Base-by-base conservation (phyloP, 2,329 filamentous ascomycete genomes). In the Phaeosphaeria sp. region DNA sequence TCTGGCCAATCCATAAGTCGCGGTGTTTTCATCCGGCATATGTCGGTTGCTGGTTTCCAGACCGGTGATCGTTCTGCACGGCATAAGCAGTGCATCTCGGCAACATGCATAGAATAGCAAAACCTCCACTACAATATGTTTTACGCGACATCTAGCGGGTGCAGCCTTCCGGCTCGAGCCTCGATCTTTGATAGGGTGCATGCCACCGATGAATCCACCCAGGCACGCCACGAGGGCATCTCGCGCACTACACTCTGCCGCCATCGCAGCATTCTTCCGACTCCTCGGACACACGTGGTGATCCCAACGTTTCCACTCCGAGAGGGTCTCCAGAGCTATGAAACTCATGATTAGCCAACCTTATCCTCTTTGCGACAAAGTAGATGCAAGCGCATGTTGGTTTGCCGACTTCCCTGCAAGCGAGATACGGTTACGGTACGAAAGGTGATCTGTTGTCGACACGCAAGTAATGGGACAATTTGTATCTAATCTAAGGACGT, bases 51-150 rank as follows among this genome's bases (percentile, higher is more conserved):
- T 20, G 20, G 18, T 39, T 49, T 49, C 30, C 47, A 21, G 47
- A 30, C n/a, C 27, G 40, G 11, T 17, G 24, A 43, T 24, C 24
- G 22, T 33, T 18, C 50, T 53, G 43, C 50, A 46, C 30, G 27
- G 39, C 30, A 39, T 47, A 44, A 45, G 43, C 42, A 45, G 6
- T 46, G 25, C 20, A 39, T 25, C 25, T 47, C 42, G 42, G 50
- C 50, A 53, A 18, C 43, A 46, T 53, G 50, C 50, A 53, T 53
- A 46, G 20, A 46, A 46, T 33, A 27, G 24, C 25, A 36, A 44
- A 22, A 25, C 9, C 20, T 53, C 42, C 42, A 53, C 43, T 44
- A 45, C 24, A 45, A 44, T 21, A 45, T 45, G 27, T 46, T 21
- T 11, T 53, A 39, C 17, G 36, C 36, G 36, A 39, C 36, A 39